Conservation (phyloP, 2,329 filamentous ascomycete genomes). For the Emergomyces orientalis region DNA sequence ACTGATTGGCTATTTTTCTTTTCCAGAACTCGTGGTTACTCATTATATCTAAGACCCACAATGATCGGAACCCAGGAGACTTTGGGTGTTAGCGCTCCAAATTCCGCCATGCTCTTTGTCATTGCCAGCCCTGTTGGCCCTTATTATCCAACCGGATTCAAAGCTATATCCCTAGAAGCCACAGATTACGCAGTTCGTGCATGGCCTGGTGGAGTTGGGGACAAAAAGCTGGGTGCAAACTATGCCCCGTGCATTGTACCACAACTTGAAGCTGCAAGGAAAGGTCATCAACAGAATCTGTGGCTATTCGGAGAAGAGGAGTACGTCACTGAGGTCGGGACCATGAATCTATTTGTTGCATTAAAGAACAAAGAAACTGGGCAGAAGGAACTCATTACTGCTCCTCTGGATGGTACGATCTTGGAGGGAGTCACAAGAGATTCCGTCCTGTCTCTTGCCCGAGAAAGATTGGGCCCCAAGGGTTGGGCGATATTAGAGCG, state of each 20-base stretch:
- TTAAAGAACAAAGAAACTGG: constrained; percentile 79
- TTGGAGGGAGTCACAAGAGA: constrained; percentile 91
- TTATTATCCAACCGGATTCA: constrained; percentile 98
- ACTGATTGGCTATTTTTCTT: constrained; percentile 14
- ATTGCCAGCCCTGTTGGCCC: constrained; percentile 95
- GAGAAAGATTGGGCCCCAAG: constrained; percentile 70
- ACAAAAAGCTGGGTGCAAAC: constrained; percentile 98
- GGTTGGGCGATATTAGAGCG: constrained; percentile 85
- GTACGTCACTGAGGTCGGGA: constrained; percentile 93
- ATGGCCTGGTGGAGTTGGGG: constrained; percentile 94
- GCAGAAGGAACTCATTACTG: constrained; percentile 86
- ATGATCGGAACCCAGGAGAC: constrained; percentile 96
- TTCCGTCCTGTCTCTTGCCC: constrained; percentile 75
- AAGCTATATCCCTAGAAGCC: constrained; percentile 88
- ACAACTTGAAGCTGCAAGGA: constrained; percentile 79
- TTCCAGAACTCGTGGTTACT: constrained; percentile 63
- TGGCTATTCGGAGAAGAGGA: constrained; percentile 97
- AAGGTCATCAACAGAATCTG: constrained; percentile 95
- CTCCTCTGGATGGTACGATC: constrained; percentile 91
- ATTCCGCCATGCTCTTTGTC: constrained; percentile 82
- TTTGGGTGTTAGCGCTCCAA: constrained; percentile 83
- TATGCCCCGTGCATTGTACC: constrained; percentile 99
- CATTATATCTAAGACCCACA: constrained; percentile 87
- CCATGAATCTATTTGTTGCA: constrained; percentile 95
- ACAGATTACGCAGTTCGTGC: constrained; percentile 94